A percentile compares a stretch with the other conserved stretches of the same genome.
phyloP scores from a whole-genome alignment of 2,329 filamentous ascomycete species.

The Akanthomyces uredinophilus region DNA sequence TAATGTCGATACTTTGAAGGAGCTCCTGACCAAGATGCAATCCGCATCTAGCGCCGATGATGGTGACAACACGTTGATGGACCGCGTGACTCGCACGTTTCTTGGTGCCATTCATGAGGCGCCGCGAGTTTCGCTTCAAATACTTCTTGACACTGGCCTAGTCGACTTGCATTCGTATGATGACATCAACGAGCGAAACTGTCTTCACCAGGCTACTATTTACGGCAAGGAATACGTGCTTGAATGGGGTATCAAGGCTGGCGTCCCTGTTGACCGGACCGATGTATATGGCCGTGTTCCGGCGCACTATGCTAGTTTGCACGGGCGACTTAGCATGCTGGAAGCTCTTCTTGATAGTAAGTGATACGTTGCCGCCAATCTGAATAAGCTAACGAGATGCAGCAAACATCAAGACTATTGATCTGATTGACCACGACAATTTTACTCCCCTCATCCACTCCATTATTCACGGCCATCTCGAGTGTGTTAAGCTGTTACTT shows the following conservation, averaged over 20 bases:
- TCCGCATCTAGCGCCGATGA: constrained; percentile 46
- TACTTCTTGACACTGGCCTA: constrained; percentile 72
- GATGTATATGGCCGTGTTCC: constrained; percentile 95
- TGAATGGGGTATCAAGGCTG: constrained; percentile 65
- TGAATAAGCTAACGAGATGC: constrained; percentile 15
- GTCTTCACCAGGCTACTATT: constrained; percentile 92
- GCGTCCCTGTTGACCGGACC: constrained; percentile 71
- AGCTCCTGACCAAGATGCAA: constrained; percentile 72
- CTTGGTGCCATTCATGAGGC: constrained; percentile 84
- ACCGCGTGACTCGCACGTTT: constrained; percentile 85
- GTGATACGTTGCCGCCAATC: constrained; percentile 10
- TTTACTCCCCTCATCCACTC: constrained; percentile 94
- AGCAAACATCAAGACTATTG: constrained; percentile 70
- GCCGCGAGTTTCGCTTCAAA: constrained; percentile 66
- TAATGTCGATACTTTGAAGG: constrained; percentile 70
- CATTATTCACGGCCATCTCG: constrained; percentile 80
- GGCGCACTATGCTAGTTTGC: constrained; percentile 93
- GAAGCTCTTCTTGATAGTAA: constrained; percentile 63
- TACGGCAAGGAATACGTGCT: constrained; percentile 81
- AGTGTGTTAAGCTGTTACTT: constrained; percentile 75
- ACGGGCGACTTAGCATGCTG: constrained; percentile 81
- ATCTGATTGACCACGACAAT: constrained; percentile 91
- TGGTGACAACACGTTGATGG: constrained; percentile 52
- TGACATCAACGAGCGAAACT: constrained; percentile 96
- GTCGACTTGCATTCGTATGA: constrained; percentile 93